Evolutionary conservation across 352 stramenopile species (phyloP).

Genomic region (Aphanomyces stellatus): DNA sequence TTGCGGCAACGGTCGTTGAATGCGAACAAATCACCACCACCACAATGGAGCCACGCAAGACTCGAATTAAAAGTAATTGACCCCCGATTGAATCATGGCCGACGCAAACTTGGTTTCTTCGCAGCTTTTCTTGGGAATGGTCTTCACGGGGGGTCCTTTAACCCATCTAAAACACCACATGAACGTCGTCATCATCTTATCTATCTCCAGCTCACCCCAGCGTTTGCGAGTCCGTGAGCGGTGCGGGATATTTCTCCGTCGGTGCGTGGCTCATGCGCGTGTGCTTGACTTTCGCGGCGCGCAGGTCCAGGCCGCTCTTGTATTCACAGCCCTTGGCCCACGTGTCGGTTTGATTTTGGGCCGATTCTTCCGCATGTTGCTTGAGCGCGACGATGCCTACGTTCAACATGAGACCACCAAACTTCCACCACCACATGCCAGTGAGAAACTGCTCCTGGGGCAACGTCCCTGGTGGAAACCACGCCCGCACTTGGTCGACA

Average conservation of each 20-base stretch:
- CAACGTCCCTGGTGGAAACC: constrained; percentile 6
- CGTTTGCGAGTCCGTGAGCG: constrained; percentile 17
- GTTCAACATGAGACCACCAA: not conserved
- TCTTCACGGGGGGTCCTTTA: constrained; percentile 11
- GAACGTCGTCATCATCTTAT: not conserved
- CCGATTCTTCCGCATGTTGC: not conserved
- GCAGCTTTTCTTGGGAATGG: constrained; percentile 19
- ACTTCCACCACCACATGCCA: not conserved
- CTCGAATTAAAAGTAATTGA: constrained; percentile 16
- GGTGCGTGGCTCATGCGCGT: constrained; percentile 5
- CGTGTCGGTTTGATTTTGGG: not conserved
- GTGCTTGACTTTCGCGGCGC: constrained; percentile 16
- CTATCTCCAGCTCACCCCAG: constrained; percentile 9
- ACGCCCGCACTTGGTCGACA: constrained; percentile 16
- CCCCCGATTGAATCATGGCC: constrained; percentile 19
- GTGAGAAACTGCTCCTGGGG: constrained; percentile 1
- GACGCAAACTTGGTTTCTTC: constrained; percentile 20
- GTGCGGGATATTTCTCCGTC: constrained; percentile 5
- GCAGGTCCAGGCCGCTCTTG: constrained; percentile 12
- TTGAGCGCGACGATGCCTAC: constrained; percentile 10
- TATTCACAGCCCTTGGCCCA: constrained; percentile 8
- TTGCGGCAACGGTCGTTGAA: not conserved
- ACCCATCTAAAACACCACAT: constrained; percentile 8
- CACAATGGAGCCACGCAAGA: no score
- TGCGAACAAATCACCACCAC: no score